A percentile compares a stretch with the other conserved stretches of the same genome.
These are phyloP conservation scores for Yarrowia phangngaensis DNA, from an alignment of 805 yeast genomes.

Conservation along the genomic window DNA sequence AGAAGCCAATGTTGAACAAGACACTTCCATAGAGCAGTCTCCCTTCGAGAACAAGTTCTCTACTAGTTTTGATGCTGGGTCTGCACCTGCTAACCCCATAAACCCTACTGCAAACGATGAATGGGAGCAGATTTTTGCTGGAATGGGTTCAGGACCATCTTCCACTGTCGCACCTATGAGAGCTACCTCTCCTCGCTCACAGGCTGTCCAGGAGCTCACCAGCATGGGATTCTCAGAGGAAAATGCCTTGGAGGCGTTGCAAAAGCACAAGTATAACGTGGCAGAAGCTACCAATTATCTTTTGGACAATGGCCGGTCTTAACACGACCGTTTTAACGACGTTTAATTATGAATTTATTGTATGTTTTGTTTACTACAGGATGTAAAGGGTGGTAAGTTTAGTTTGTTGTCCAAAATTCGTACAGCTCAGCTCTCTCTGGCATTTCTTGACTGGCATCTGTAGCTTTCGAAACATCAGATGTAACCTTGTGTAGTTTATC, in stretches of 20 bases:
- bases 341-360: constrained; percentile 9
- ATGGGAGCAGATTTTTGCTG: constrained; percentile 93
- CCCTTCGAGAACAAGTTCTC: constrained; percentile 28
- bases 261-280: constrained; percentile 65
- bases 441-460: background rate
- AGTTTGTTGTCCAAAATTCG: constrained; percentile 2
- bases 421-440: constrained; percentile 6
- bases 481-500: constrained; percentile 16
- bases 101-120: constrained; percentile 46
- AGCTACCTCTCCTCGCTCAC: constrained; percentile 42
- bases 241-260: constrained; percentile 65
- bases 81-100: constrained; percentile 16
- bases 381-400: too few species aligned
- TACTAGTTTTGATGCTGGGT: constrained; percentile 30
- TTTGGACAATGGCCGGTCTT: constrained; percentile 48
- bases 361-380: too few species aligned
- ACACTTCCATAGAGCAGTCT: constrained; percentile 13
- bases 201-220: constrained; percentile 70
- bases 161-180: constrained; percentile 28
- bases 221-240: constrained; percentile 83
- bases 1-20: constrained; percentile 27
- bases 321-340: constrained; percentile 8
- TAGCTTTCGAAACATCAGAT: constrained; percentile 4
- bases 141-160: constrained; percentile 53
- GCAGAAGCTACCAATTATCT: constrained; percentile 84